Evolutionary conservation across 2,329 filamentous ascomycete genomes (phyloP).

Genomic region (Aureobasidium sp.): DNA sequence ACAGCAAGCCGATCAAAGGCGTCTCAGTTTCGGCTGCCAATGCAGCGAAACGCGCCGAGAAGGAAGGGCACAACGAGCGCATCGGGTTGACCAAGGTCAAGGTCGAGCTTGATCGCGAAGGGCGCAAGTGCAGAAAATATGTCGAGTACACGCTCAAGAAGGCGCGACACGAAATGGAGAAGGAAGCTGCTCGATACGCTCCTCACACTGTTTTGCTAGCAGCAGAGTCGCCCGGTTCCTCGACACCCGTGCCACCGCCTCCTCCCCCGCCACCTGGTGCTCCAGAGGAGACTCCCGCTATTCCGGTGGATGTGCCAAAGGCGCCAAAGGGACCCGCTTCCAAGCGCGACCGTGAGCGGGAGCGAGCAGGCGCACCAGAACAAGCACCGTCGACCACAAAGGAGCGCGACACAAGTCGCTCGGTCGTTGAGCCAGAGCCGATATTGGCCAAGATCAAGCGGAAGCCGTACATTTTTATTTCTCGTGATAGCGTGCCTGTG

Average conservation of each 20-base stretch:
- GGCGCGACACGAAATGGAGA: slow-evolving; percentile 55
- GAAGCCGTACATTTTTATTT: slow-evolving; percentile 84
- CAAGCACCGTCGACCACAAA: slow-evolving; percentile 31
- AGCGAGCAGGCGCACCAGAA: slow-evolving; percentile 26
- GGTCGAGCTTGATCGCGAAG: slow-evolving; percentile 85
- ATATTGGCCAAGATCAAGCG: slow-evolving; percentile 64
- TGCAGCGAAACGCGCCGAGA: slow-evolving; percentile 73
- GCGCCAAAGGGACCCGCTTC: slow-evolving; percentile 76
- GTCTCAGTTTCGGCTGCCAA: slow-evolving; percentile 61
- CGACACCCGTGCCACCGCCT: slow-evolving; percentile 20
- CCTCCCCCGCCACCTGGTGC: slow-evolving; percentile 21
- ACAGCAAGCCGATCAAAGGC: slow-evolving; percentile 51
- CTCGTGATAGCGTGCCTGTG: slow-evolving; percentile 79
- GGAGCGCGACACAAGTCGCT: slow-evolving; percentile 37
- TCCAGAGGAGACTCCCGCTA: slow-evolving; percentile 45
- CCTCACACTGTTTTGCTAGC: background rate
- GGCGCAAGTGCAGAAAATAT: slow-evolving; percentile 70
- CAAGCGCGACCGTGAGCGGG: slow-evolving; percentile 35
- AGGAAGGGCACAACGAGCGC: slow-evolving; percentile 67
- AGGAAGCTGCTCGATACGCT: slow-evolving; percentile 20
- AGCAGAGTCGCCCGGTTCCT: background rate
- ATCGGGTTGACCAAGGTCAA: slow-evolving; percentile 71
- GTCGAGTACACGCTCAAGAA: slow-evolving; percentile 67
- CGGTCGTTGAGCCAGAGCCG: slow-evolving; percentile 57
- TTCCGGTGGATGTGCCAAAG: slow-evolving; percentile 79